Conservation (phyloP, 768 basidiomycete genomes). For the Russula brevipes region DNA sequence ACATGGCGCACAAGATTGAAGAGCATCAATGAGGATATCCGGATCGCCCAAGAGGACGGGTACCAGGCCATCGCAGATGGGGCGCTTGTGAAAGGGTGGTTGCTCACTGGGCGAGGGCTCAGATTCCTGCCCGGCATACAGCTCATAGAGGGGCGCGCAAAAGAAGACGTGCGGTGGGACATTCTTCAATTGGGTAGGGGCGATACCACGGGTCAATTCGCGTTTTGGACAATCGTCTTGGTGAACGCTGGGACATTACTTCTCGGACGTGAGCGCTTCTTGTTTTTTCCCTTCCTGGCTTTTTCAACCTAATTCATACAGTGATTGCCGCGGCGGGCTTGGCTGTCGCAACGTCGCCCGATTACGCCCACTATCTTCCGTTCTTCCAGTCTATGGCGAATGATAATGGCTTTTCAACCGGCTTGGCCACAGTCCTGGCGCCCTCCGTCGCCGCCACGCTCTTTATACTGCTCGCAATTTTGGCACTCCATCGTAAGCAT, state of each 20-base stretch:
- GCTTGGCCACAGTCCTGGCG: constrained; percentile 61
- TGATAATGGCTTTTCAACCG: constrained; percentile 49
- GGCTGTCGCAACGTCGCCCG: constrained; percentile 61
- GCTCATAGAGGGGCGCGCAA: constrained; percentile 72
- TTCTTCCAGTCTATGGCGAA: constrained; percentile 54
- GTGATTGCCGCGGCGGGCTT: constrained; percentile 70
- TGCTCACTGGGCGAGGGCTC: constrained; percentile 68
- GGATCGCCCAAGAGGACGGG: constrained; percentile 56
- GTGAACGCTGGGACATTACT: constrained; percentile 49
- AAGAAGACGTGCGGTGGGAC: constrained; percentile 80
- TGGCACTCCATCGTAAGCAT: constrained; percentile 52
- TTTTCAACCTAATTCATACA: constrained; percentile 29
- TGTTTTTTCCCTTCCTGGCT: neutral
- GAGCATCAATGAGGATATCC: constrained; percentile 66
- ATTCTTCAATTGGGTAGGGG: constrained; percentile 56
- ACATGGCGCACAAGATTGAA: constrained; percentile 66
- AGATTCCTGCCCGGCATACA: constrained; percentile 56
- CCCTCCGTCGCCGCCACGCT: constrained; percentile 58
- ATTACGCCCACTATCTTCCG: constrained; percentile 63
- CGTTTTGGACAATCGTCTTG: constrained; percentile 55
- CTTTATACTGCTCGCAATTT: constrained; percentile 52
- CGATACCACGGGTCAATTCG: constrained; percentile 40
- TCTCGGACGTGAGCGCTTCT: constrained; percentile 49
- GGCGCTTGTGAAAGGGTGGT: constrained; percentile 65
- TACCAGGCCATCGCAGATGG: constrained; percentile 74